Base-by-base conservation (phyloP, 129 eudicot species). In the Sambucus nigra region DNA sequence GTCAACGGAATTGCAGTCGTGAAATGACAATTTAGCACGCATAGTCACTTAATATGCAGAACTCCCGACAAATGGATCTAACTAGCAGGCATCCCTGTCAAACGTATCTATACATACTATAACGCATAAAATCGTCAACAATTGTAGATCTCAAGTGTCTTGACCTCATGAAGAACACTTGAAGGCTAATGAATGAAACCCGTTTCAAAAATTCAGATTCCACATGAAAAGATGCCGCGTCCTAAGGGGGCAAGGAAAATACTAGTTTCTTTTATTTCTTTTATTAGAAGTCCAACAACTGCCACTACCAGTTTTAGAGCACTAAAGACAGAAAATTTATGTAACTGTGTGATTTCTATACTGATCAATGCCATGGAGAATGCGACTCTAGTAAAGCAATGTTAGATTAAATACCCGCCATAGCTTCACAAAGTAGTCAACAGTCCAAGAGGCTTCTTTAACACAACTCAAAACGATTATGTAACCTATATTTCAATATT, bases 171-270 rank as follows among this genome's bases (percentile, higher is more conserved):
- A 17, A 9, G 55, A 61, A 17, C 50, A 40, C 23, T 55, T 48
- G 23, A 31, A 16, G 20, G 14, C n/a, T 40, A 35, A 47, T 40
- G 12, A 7, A 35, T 3, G 42, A 35, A 3, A 12, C 13, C 9
- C 45, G 29, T 51, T n/a, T 22, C 7, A 49, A 25, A 41, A 22
- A 55, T 56, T 47, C 65, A 31, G 16, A 19, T 25, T 60, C 38
- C 33, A 32, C 35, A 72, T 47, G 44, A 47, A 21, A 32, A 55
- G 45, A 55, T 57, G 25, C 33, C 14, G 38, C 65, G 47, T 54
- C 33, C 9, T 31, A 24, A 10, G 58, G 26, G 15, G 22, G 15
- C 51, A 41, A 58, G 49, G 52, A 19, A 16, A 25, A 55, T 24
- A 23, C 17, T 4, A 31, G 14, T 10, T 10, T 38, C 4, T 13